Evolutionary conservation across 176 grass and related monocot genomes (phyloP).

Genomic region (Ensete ventricosum): DNA sequence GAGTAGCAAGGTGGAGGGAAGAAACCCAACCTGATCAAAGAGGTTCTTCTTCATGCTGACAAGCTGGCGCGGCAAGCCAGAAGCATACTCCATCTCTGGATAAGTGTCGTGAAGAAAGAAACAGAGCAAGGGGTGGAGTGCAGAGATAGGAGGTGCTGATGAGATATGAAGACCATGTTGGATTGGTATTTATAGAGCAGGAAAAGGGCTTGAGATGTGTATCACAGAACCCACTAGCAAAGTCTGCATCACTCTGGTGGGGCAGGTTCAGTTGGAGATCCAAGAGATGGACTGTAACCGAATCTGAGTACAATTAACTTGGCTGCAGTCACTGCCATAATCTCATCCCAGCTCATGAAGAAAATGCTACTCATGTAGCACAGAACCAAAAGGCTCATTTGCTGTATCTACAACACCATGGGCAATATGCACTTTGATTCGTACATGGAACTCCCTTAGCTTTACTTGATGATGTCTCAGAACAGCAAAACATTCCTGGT

Average conservation of each 20-base stretch:
- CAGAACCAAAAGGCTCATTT: too few relatives aligned
- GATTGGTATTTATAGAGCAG: constrained; percentile 18
- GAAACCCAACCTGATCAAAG: constrained; percentile 62
- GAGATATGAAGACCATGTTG: constrained; percentile 13
- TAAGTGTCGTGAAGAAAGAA: background rate
- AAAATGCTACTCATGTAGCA: too few relatives aligned
- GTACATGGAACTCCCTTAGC: background rate
- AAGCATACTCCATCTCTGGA: constrained; percentile 40
- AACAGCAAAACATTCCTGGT: constrained; percentile 22
- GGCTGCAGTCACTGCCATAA: background rate
- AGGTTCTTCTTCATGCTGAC: constrained; percentile 61
- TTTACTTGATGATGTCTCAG: background rate
- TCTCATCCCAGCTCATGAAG: too few relatives aligned
- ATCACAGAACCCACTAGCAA: background rate
- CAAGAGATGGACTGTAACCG: constrained; percentile 23
- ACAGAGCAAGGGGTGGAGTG: background rate
- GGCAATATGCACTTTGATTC: background rate
- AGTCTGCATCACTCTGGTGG: background rate
- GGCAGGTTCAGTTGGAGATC: background rate
- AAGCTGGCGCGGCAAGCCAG: constrained; percentile 24
- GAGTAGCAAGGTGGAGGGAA: background rate
- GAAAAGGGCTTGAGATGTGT: background rate
- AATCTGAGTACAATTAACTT: background rate
- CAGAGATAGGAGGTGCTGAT: constrained; percentile 22
- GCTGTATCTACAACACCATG: background rate